phyloP scores from a whole-genome alignment of 441 rosid species.

The Metrosideros polymorpha region DNA sequence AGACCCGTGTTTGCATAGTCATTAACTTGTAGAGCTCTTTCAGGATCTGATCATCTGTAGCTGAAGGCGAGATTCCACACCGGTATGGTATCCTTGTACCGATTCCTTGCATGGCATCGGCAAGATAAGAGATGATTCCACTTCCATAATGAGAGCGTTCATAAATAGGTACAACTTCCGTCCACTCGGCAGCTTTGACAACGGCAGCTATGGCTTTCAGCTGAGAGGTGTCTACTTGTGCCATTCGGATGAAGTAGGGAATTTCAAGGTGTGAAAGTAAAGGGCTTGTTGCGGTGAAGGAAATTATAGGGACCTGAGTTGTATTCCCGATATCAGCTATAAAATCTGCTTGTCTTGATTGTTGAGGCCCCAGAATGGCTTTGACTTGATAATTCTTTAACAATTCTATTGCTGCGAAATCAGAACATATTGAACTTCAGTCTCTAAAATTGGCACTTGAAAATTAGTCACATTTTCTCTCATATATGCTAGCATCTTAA shows the following conservation, averaged over 20 bases:
- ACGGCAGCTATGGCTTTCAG: constrained; percentile 23
- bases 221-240: constrained; percentile 26
- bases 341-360: constrained; percentile 27
- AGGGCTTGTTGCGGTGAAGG: constrained; percentile 35
- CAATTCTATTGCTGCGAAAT: constrained; percentile 27
- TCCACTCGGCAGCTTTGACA: constrained; percentile 25
- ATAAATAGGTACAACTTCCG: constrained; percentile 13
- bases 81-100: constrained; percentile 1
- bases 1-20: constrained; percentile 20
- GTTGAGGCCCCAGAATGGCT: constrained; percentile 37
- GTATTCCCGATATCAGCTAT: constrained; percentile 17
- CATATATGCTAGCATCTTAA: not conserved
- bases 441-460: not conserved
- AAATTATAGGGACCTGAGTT: constrained; percentile 28
- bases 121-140: constrained; percentile 24
- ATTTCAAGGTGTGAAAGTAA: constrained; percentile 14
- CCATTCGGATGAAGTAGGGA: constrained; percentile 26
- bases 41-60: constrained; percentile 14
- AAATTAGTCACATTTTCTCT: not conserved
- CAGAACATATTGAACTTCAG: not conserved
- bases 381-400: constrained; percentile 29
- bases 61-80: constrained; percentile 15
- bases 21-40: constrained; percentile 16
- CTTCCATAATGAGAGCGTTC: constrained; percentile 29
- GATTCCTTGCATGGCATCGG: constrained; percentile 16